These are phyloP conservation scores for Passalora sequoiae DNA, from an alignment of 2,329 filamentous ascomycete genomes.

Conservation along the genomic window DNA sequence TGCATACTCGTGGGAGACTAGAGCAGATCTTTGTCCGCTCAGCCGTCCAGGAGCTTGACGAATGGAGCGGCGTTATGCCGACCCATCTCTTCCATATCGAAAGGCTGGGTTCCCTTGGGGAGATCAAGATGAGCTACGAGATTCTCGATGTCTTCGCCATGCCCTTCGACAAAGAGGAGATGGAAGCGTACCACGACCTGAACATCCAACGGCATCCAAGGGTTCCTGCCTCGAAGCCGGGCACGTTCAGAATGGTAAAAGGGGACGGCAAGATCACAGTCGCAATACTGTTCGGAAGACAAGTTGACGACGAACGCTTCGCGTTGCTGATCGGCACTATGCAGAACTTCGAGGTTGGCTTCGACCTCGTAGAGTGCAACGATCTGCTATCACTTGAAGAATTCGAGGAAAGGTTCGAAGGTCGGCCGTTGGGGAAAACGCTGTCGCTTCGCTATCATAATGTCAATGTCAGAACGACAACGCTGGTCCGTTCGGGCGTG, in stretches of 20 bases:
- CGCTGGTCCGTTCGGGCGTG: not conserved
- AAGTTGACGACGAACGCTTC: not conserved
- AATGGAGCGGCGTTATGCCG: not conserved
- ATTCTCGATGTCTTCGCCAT: not conserved
- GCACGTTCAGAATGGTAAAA: constrained; percentile 4
- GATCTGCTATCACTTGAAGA: not conserved
- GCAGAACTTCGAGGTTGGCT: not conserved
- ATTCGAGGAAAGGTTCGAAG: not conserved
- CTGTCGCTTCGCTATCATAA: not conserved
- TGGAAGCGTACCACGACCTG: constrained; percentile 1
- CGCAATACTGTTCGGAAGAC: not conserved
- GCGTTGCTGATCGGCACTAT: not conserved
- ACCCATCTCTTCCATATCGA: constrained; percentile 1
- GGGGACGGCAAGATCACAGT: not conserved
- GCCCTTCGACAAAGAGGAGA: not conserved
- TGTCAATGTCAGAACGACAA: constrained; percentile 1
- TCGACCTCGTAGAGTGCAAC: not conserved
- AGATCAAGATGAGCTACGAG: not conserved
- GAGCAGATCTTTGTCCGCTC: constrained; percentile 2
- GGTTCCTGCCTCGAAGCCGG: not conserved
- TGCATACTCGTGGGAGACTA: not conserved
- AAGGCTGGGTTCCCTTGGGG: not conserved
- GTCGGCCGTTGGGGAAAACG: not conserved
- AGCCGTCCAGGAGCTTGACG: not conserved
- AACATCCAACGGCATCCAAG: constrained; percentile 1